Evolutionary conservation across 305 asterid species (phyloP), one percentile per base, ranked within the genome.

Genomic region (Salvia sclarea): DNA sequence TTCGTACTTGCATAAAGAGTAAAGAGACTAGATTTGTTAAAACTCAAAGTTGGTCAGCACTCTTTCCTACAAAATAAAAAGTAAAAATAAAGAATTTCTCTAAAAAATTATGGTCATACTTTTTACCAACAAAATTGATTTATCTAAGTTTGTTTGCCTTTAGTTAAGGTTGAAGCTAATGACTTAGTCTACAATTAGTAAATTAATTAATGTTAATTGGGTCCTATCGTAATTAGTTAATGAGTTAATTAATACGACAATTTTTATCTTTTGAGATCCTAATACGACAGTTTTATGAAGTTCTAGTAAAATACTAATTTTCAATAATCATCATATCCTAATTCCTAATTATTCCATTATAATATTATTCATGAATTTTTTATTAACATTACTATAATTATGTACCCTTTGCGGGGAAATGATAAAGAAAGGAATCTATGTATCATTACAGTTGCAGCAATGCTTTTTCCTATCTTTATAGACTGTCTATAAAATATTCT

Each of bases 11-110:
- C 69, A 47, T 49, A 74, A 70, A 73, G 70, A 45, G 52, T 38
- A 74, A 70, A 73, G 70, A 45, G 52, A 28, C 37, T 69, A 22
- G 75, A 66, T 59, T 78, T 18, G 12, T 6, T 47, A 61, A 28
- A 74, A 70, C 79, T 61, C 82, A 78, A 78, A 71, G 77, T 73
- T 74, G 67, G 62, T 69, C 64, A 68, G 73, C 72, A 60, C 28
- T 18, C 62, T 14, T 49, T 43, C 47, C 17, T 11, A 8, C 14
- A 33, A 16, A 12, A 28, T 9, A 4, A 65, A 21, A 33, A 33
- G 33, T n/a, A 25, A 16, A 16, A 0, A 28, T 21, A 25, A 13
- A 17, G 20, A 10, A 66, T 22, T 10, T 67, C 4, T 44, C 17
- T 55, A 17, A 12, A 20, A 17, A 13, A 59, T n/a, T 8, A 21